Evolutionary conservation across 148 eudicot genomes (phyloP).

Genomic region (Simmondsia chinensis): DNA sequence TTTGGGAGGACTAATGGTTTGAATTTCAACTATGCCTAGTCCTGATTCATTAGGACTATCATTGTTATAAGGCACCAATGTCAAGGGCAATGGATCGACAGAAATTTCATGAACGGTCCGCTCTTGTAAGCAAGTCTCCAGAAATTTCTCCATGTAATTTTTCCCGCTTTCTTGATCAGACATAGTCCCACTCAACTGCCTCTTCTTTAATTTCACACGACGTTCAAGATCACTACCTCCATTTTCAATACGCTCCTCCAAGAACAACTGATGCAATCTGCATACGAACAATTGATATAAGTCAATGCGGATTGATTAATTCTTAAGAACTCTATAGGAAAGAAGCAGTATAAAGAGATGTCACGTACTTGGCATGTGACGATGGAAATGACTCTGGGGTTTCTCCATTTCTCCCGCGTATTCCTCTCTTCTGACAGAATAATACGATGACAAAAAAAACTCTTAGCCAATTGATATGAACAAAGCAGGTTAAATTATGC

Average conservation of each 20-base stretch:
- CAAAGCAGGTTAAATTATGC: neutral
- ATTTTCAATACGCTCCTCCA: slow-evolving; percentile 83
- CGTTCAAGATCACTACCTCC: slow-evolving; percentile 58
- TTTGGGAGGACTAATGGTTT: slow-evolving; percentile 34
- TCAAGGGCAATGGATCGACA: slow-evolving; percentile 26
- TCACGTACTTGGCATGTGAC: slow-evolving; percentile 81
- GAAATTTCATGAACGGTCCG: slow-evolving; percentile 48
- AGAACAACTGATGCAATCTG: slow-evolving; percentile 86
- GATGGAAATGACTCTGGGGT: slow-evolving; percentile 56
- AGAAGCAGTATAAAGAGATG: slow-evolving; percentile 2
- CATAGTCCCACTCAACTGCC: slow-evolving; percentile 59
- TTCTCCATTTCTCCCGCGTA: slow-evolving; percentile 72
- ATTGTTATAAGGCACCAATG: slow-evolving; percentile 19
- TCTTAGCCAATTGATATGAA: neutral
- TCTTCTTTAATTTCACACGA: slow-evolving; percentile 80
- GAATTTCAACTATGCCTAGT: slow-evolving; percentile 39
- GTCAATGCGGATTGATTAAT: slow-evolving; percentile 5
- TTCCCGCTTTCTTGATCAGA: slow-evolving; percentile 40
- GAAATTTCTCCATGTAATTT: slow-evolving; percentile 82
- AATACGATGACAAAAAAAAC: slow-evolving; percentile 5
- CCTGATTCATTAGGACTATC: slow-evolving; percentile 40
- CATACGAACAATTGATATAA: slow-evolving; percentile 15
- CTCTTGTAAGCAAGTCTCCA: slow-evolving; percentile 48
- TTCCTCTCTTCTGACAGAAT: slow-evolving; percentile 65
- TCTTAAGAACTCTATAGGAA: neutral